Base-by-base conservation (phyloP, 192 early-diverging fungal genomes). In the Dispira parvispora region DNA sequence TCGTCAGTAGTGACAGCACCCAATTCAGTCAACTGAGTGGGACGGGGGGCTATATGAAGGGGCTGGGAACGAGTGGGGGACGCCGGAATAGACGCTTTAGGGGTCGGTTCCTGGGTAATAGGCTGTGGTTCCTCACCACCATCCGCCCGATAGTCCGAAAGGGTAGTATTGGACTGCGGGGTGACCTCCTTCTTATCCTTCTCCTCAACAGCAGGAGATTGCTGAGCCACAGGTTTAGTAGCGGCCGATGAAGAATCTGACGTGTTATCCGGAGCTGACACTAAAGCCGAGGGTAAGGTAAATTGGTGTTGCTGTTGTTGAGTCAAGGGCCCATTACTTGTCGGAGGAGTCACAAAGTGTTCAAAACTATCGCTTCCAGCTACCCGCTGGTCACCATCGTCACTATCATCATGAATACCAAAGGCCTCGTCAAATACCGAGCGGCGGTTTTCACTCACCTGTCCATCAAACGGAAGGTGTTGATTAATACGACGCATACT, bases 381-480 rank as follows among this genome's bases (percentile, higher is more conserved):
- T 38, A 38, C 6, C 32, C 32, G 32, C 6, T 38, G 32, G 32
- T 38, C 32, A 38, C 6, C 32, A 38, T 38, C 32, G 32, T 38
- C 32, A 6, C 32, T 38, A 38, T 56, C 54, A 27, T 56, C 57
- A 21, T 60, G 8, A 16, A 60, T 43, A 18, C 57, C 57, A 42
- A 42, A 60, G 21, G 57, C 57, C 43, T 60, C 57, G 13, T 60
- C 57, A 60, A 60, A 60, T 8, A 60, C 57, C 25, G 57, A 60
- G 16, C 57, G 57, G 1, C 57, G 57, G 32, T 42, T 28, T 11
- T 60, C 42, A 16, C 3, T 3, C 18, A 27, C 4, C 32, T 18
- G 25, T 11, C 32, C 57, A 14, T 27, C 28, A 27, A 43, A 43
- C 10, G 57, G 57, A 9, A 60, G 57, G 57, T 60, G 57, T 14